phyloP scores from a whole-genome alignment of 495 filamentous ascomycete genomes.

The Hypoxylon perforatum region DNA sequence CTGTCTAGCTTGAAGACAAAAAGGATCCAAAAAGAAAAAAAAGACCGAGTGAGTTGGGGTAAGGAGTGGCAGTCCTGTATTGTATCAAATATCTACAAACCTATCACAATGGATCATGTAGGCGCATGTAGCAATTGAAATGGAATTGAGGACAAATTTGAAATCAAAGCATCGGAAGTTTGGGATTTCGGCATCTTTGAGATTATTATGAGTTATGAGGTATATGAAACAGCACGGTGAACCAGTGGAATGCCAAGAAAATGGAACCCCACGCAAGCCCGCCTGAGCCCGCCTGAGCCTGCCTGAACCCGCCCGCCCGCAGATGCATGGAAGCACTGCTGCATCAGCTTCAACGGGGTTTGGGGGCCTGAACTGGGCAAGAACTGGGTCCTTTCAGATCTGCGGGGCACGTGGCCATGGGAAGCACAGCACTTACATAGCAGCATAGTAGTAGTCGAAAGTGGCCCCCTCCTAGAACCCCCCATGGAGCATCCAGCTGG shows the following conservation, averaged over 20 bases:
- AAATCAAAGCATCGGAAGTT: too few species aligned
- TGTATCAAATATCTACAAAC: too few species aligned
- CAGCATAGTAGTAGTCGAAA: not conserved
- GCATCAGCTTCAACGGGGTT: constrained; percentile 38
- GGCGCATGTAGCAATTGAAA: too few species aligned
- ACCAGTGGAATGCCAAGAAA: constrained; percentile 8
- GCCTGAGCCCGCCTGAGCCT: too few species aligned
- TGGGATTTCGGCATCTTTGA: too few species aligned
- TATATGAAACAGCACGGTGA: too few species aligned
- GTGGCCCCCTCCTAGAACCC: not conserved
- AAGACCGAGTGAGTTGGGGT: not conserved
- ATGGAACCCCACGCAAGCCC: constrained; percentile 17
- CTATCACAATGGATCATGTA: too few species aligned
- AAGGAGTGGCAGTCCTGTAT: too few species aligned
- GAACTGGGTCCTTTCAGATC: constrained; percentile 25
- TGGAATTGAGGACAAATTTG: too few species aligned
- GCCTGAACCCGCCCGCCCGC: not conserved
- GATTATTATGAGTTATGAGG: too few species aligned
- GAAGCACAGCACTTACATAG: constrained; percentile 24
- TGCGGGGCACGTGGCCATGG: constrained; percentile 45
- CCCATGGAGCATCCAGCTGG: constrained; percentile 25
- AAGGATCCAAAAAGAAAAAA: not conserved
- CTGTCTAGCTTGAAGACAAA: not conserved
- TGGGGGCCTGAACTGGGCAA: too few species aligned
- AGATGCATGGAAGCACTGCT: constrained; percentile 29